Conservation (phyloP, 2,329 filamentous ascomycete genomes). For the Scedosporium dehoogii region DNA sequence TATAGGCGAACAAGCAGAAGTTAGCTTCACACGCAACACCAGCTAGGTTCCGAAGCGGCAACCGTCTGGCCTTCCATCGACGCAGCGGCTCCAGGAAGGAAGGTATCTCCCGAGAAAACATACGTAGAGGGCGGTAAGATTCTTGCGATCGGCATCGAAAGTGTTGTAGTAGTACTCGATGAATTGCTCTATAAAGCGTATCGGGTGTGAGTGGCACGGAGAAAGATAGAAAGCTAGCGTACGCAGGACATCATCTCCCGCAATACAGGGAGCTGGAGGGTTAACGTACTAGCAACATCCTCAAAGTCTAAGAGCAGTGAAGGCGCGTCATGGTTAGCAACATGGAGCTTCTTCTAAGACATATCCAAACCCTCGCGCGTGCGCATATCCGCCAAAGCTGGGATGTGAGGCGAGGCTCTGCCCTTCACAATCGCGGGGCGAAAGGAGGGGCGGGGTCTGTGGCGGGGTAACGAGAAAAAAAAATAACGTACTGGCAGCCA, state of each 20-base stretch:
- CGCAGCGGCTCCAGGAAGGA: neutral
- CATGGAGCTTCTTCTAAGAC: too few species aligned
- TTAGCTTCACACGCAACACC: constrained; percentile 7
- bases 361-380: neutral
- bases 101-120: constrained; percentile 19
- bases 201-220: neutral
- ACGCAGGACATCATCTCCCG: neutral
- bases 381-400: neutral
- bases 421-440: neutral
- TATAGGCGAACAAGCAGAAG: constrained; percentile 25
- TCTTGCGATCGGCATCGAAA: constrained; percentile 64
- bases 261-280: neutral
- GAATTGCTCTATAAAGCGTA: constrained; percentile 60
- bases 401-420: neutral
- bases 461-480: neutral
- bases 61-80: neutral
- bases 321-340: neutral
- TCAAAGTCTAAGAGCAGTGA: constrained; percentile 27
- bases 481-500: neutral
- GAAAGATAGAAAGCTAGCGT: neutral
- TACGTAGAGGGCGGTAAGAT: constrained; percentile 71
- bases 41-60: neutral
- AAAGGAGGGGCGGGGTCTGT: neutral
- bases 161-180: constrained; percentile 83
- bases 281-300: constrained; percentile 36